Evolutionary conservation across 306 rosid species (phyloP), one percentile per base, ranked within the genome.

Genomic region (Sindora glabra): DNA sequence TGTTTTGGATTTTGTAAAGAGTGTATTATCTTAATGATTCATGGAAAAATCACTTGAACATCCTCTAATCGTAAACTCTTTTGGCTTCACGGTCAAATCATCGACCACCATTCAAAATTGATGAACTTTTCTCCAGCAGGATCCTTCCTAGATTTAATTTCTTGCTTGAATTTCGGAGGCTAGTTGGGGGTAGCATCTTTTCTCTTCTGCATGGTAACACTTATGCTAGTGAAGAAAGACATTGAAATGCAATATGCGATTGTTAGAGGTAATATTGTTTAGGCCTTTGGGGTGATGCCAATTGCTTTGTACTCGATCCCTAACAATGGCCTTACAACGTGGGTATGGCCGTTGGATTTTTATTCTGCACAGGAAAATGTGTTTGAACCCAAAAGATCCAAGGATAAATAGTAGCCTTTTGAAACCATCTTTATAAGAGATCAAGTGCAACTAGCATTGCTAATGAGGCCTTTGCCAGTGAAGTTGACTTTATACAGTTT

Each of bases 1-100:
- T 46, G 15, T 53, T 50, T 54, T 64, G 56, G 24, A 69, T 61
- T 65, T 0, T 64, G 69, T 53, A 47, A 64, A 67, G 69, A 51
- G 47, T 59, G 56, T 58, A 58, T 53, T 26, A 33, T 34, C 53
- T 52, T 45, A 61, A 17, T 34, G 49, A 32, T 56, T 21, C 33
- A 19, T 23, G 44, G 38, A 48, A 68, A 24, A 30, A 58, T 50
- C 21, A 18, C 26, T 45, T 34, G 10, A 11, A 16, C 9, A 48
- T 62, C 19, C 44, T 37, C 34, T 46, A 39, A n/a, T 63, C 64
- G 41, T 56, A 27, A 17, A 18, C 27, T 34, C 14, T 34, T 39
- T 39, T 48, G 52, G 42, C n/a, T 36, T 54, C 41, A 21, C n/a
- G n/a, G n/a, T n/a, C n/a, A n/a, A n/a, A n/a, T n/a, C n/a, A n/a